These are phyloP conservation scores for Amyloporia xantha DNA, from an alignment of 768 basidiomycete species.

Conservation along the genomic window DNA sequence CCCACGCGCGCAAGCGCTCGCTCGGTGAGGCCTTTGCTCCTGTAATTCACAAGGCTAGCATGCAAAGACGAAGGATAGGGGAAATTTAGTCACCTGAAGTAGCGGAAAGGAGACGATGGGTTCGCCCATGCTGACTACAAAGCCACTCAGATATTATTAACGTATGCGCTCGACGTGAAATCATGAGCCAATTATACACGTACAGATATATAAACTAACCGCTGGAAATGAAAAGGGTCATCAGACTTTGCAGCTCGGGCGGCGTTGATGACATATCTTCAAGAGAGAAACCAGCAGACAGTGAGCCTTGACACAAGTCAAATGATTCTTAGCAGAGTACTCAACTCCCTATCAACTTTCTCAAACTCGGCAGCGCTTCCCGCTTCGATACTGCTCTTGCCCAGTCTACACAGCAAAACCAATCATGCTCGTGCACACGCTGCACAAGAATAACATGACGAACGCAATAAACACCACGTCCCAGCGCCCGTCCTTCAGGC, in stretches of 20 bases:
- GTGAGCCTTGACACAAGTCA: background rate
- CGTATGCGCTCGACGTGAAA: slow-evolving; percentile 24
- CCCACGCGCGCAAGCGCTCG: slow-evolving; percentile 57
- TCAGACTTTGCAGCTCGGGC: slow-evolving; percentile 55
- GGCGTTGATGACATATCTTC: slow-evolving; percentile 66
- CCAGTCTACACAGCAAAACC: slow-evolving; percentile 38
- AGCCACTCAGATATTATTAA: no score
- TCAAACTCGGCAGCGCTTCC: slow-evolving; percentile 58
- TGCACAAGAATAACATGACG: slow-evolving; percentile 17
- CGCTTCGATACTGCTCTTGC: slow-evolving; percentile 56
- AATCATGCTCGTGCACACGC: background rate
- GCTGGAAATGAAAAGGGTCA: slow-evolving; percentile 41
- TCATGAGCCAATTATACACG: background rate
- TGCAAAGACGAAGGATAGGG: slow-evolving; percentile 3
- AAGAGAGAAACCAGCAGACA: background rate
- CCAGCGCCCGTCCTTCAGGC: slow-evolving; percentile 51
- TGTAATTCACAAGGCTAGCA: slow-evolving; percentile 20
- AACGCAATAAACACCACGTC: slow-evolving; percentile 72
- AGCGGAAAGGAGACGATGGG: slow-evolving; percentile 44
- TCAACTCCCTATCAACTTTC: slow-evolving; percentile 70
- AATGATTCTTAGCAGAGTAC: no score
- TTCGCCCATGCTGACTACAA: slow-evolving; percentile 49
- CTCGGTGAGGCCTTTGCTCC: slow-evolving; percentile 74
- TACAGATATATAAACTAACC: slow-evolving; percentile 68
- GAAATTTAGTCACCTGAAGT: slow-evolving; percentile 36